Conservation (phyloP, 306 rosid species). For the Aeschynomene evenia region DNA sequence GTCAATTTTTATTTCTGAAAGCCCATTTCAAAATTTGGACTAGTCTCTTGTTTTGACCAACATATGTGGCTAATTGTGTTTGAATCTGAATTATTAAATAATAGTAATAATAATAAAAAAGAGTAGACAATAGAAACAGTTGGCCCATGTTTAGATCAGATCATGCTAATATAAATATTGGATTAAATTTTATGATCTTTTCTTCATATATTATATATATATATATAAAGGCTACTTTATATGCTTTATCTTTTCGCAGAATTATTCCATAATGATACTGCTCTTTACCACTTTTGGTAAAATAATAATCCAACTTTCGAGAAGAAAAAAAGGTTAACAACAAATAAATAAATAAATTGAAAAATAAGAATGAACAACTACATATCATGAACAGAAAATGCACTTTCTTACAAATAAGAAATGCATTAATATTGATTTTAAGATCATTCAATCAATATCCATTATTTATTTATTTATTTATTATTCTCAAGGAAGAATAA, state of each 20-base stretch:
- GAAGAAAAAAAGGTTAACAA: neutral
- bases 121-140: neutral
- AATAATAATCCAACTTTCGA: neutral
- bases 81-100: slow-evolving; percentile 11
- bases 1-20: slow-evolving; percentile 36
- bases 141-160: slow-evolving; percentile 15
- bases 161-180: slow-evolving; percentile 16
- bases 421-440: slow-evolving; percentile 10
- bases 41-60: slow-evolving; percentile 28
- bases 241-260: slow-evolving; percentile 34
- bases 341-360: too few relatives aligned
- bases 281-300: slow-evolving; percentile 21
- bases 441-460: slow-evolving; percentile 1
- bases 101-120: too few relatives aligned
- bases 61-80: slow-evolving; percentile 21
- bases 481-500: neutral
- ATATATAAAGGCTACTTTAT: slow-evolving; percentile 17
- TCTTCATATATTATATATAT: slow-evolving; percentile 11
- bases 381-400: neutral
- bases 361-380: neutral
- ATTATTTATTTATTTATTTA: neutral
- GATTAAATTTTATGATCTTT: slow-evolving; percentile 32
- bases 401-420: slow-evolving; percentile 20
- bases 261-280: slow-evolving; percentile 35
- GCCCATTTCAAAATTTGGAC: neutral